A percentile compares a stretch with the other conserved stretches of the same genome.
Evolutionary conservation across 2,329 filamentous ascomycete genomes (phyloP).

Genomic region (Ceratocystis smalleyi): DNA sequence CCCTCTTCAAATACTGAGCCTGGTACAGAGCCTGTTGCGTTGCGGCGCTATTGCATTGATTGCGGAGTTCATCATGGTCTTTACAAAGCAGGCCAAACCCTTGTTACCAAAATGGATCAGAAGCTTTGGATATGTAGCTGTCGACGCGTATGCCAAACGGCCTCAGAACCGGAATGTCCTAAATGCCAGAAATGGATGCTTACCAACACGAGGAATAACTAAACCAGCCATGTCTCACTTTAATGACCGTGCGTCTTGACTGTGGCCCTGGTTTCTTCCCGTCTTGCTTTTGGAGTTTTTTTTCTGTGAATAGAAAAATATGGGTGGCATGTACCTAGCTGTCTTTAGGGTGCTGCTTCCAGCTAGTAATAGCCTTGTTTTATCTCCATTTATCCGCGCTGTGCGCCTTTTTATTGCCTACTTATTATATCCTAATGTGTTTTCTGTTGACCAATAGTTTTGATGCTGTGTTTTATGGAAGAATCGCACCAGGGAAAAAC

Average conservation of each 20-base stretch:
- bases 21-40: conserved; percentile 19
- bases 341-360: not conserved
- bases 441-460: not conserved
- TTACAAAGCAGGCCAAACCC: conserved; percentile 26
- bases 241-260: not conserved
- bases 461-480: not conserved
- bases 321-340: not conserved
- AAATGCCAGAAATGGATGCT: conserved; percentile 23
- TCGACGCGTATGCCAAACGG: conserved; percentile 26
- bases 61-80: conserved; percentile 28
- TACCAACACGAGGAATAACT: no score
- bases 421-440: not conserved
- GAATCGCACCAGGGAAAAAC: not conserved
- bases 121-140: conserved; percentile 30
- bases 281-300: not conserved
- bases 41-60: conserved; percentile 29
- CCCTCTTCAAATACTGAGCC: not conserved
- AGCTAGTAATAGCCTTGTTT: not conserved
- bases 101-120: conserved; percentile 26
- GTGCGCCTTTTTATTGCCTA: not conserved
- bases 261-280: not conserved
- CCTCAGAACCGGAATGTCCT: conserved; percentile 24
- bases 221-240: no score
- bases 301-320: conserved; percentile 2
- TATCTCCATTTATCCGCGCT: not conserved